Base-by-base conservation (phyloP, 176 grass and related monocot genomes). In the Carex littledalei region DNA sequence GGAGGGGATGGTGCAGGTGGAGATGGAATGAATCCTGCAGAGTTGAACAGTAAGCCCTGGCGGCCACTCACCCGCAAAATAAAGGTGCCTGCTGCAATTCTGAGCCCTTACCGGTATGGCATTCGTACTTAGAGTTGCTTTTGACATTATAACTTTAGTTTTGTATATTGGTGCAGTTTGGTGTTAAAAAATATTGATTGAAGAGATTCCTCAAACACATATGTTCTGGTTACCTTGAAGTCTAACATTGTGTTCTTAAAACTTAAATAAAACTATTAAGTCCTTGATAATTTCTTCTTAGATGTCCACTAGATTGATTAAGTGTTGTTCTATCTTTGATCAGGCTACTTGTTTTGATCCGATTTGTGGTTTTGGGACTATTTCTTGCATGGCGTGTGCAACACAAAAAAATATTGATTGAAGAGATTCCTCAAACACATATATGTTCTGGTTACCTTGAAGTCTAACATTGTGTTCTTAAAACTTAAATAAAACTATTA, bases 11-110 rank as follows among this genome's bases (percentile, higher is more conserved):
- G 84, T 18, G 47, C 73, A 0, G 67, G 72, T 22, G 96, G 89
- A 55, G 70, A 47, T 12, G 81, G 91, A 17, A 89, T 78, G 31
- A 91, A 89, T 69, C 96, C 91, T 0, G 84, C 85, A 2, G 96
- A 94, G 84, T 87, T 99, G 71, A 84, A 85, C 11, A 86, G 88
- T 85, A 99, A 91, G 90, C 96, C 96, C 5, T 99, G 96, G 96
- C 90, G 93, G 84, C 93, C 96, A 13, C 93, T 99, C 26, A 94
- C 96, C 58, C 70, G 96, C 47, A 99, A 99, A 86, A 84, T 99
- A 47, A 79, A 90, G 78, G 89, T 99, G 45, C 91, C 90, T 86
- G 88, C 93, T 63, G 96, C 65, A 57, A 35, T 99, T 81, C 75
- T 99, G 18, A 99, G 93, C 54, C 96, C 96, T 63, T 99, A n/a